Base-by-base conservation (phyloP, 2,329 filamentous ascomycete genomes). In the Penicillium sclerotigenum region DNA sequence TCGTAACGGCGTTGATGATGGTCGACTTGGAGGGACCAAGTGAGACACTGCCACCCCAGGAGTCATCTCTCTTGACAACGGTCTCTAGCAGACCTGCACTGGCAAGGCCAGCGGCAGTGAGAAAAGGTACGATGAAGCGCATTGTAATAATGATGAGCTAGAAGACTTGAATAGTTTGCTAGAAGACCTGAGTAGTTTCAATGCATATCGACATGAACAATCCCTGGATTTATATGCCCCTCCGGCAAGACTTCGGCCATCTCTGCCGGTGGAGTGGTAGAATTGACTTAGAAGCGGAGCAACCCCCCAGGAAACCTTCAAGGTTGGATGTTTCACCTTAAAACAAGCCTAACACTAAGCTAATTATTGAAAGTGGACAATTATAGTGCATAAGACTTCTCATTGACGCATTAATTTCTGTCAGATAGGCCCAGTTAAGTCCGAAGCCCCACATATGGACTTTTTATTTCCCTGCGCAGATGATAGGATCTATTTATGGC, bases 1-100 rank as follows among this genome's bases (percentile, higher is more conserved):
- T 76, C 8, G 76, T 77, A 14, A 74, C 71, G 5, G 75, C 71
- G 33, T 72, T 69, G 60, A 72, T 59, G 52, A 77, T 77, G 41
- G 69, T 71, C 6, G 73, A 75, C 42, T 68, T 75, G 3, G 69
- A 63, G 14, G 69, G 71, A 28, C 74, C 73, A 4, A 76, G 68
- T 9, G 72, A 76, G 9, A 75, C 68, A 22, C 69, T 68, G 16
- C 73, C 73, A 31, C 73, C 74, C 73, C 73, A 75, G 31, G 58
- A 66, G 41, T 75, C 73, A 41, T 75, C 73, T 26, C 65, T 59
- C 50, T 67, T 68, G 48, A 46, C 49, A 9, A 60, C 43, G n/a
- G 59, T 56, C 10, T 65, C 63, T 47, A 63, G 36, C 16, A 66
- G 46, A 14, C 62, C 37, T 10, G 60, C 56, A 37, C 61, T 36